Evolutionary conservation across 495 filamentous ascomycete species (phyloP), one percentile per base, ranked within the genome.

Genomic region (Hyaloscypha bicolor): DNA sequence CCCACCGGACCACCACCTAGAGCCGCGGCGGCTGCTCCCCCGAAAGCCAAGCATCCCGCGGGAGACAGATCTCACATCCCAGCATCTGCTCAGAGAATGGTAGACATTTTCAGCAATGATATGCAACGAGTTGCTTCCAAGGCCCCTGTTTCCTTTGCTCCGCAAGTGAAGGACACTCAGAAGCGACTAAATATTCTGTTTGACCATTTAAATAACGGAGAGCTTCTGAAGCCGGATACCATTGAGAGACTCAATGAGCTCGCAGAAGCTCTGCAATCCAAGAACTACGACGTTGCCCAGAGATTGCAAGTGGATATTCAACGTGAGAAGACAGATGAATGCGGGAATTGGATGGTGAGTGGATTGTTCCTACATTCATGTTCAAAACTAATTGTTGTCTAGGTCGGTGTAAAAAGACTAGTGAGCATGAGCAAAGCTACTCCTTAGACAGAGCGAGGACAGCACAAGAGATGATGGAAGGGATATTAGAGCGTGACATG

Each of bases 291-390:
- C 53, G 82, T 82, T n/a, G 95, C 95, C 3, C 79, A 83, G 45
- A 82, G 80, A 25, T 81, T 97, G 64, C 93, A 97, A 77, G 82
- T 91, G 30, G 88, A 96, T 71, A 88, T 98, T 70, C 86, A 94
- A 79, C 88, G 85, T 60, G 90, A 92, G 76, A 90, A 90, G 78
- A 90, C 83, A 14, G 88, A 93, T 32, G 93, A 97, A 77, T 96
- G 93, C 71, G 90, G 90, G 39, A 89, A 92, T 71, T 98, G 96
- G 95, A 96, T 98, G 94, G 93, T 96, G 80, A 84, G 91, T 85
- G 73, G 9, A 66, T 21, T 55, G 11, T 51, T 11, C 25, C n/a
- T 37, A 39, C 2, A 45, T 58, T 11, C 52, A 1, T 21, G 12
- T 65, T 0, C 2, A 53, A 39, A 37, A 55, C 64, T 60, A 70